These are phyloP conservation scores for Syzygium grande DNA, from an alignment of 345 rosid species.

Conservation along the genomic window DNA sequence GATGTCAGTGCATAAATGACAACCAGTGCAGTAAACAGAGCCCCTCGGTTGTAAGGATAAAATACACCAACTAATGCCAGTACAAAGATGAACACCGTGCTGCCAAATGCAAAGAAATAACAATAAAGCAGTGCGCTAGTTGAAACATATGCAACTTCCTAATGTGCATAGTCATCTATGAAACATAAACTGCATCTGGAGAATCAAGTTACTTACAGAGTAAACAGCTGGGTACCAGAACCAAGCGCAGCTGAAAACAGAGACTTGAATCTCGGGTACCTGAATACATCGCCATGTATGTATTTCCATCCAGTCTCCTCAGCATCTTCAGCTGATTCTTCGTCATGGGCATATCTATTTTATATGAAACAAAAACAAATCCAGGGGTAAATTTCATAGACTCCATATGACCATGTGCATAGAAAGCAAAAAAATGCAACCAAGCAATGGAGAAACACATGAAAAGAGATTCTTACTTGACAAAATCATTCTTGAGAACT, in stretches of 20 bases:
- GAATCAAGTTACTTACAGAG: slow-evolving; percentile 28
- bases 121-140: neutral
- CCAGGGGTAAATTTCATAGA: neutral
- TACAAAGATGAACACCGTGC: slow-evolving; percentile 36
- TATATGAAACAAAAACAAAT: neutral
- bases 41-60: slow-evolving; percentile 52
- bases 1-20: slow-evolving; percentile 53
- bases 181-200: neutral
- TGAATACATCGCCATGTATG: slow-evolving; percentile 55
- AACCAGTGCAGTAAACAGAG: slow-evolving; percentile 48
- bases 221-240: slow-evolving; percentile 46
- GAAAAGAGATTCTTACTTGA: slow-evolving; percentile 26
- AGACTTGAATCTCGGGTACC: slow-evolving; percentile 43
- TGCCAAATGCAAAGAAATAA: slow-evolving; percentile 6
- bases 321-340: slow-evolving; percentile 46
- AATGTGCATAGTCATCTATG: neutral
- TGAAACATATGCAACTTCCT: neutral
- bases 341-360: slow-evolving; percentile 46
- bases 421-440: neutral
- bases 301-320: slow-evolving; percentile 62
- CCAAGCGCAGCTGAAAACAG: slow-evolving; percentile 45
- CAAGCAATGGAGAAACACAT: neutral
- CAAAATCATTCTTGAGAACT: slow-evolving; percentile 53
- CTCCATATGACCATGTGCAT: neutral
- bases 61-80: slow-evolving; percentile 48